These are phyloP conservation scores for Diplodia scrobiculata DNA, from an alignment of 2,329 filamentous ascomycete genomes.

Conservation along the genomic window DNA sequence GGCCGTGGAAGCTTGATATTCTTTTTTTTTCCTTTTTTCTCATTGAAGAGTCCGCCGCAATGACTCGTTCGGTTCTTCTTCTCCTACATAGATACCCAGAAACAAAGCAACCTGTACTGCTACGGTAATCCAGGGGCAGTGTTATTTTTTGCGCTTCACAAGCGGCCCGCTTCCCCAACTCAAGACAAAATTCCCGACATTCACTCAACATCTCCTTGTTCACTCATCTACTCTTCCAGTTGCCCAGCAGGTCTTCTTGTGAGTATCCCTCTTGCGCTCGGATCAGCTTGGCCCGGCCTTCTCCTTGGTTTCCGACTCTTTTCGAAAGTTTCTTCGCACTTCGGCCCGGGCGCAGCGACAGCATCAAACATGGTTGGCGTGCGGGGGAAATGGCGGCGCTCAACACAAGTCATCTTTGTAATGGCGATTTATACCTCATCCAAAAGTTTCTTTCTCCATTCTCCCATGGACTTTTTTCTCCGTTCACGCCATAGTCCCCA, in stretches of 20 bases:
- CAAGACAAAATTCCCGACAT: not conserved
- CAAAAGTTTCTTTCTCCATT: constrained; percentile 9
- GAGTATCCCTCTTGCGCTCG: not conserved
- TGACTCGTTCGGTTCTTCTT: constrained; percentile 25
- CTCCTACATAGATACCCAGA: constrained; percentile 27
- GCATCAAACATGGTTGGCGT: constrained; percentile 13
- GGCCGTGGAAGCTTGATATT: constrained; percentile 20
- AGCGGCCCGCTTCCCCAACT: constrained; percentile 14
- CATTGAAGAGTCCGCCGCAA: constrained; percentile 8
- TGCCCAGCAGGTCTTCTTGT: constrained; percentile 3
- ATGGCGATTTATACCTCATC: constrained; percentile 15
- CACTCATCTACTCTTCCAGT: not conserved
- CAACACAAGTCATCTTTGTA: constrained; percentile 14
- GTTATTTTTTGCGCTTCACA: not conserved
- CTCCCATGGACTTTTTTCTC: not conserved
- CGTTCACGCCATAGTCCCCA: not conserved
- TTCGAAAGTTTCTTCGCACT: not conserved
- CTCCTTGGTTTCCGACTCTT: not conserved
- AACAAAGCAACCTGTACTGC: constrained; percentile 25
- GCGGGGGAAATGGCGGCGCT: constrained; percentile 10
- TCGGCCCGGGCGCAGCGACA: not conserved
- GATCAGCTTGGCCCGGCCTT: constrained; percentile 2
- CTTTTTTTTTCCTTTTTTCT: constrained; percentile 13
- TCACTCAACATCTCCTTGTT: constrained; percentile 11
- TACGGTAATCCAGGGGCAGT: constrained; percentile 24